Percentiles rank a stretch among this genome's conserved stretches.
These are phyloP conservation scores for Curvularia verruculosa DNA, from an alignment of 2,329 filamentous ascomycete species.

Conservation along the genomic window DNA sequence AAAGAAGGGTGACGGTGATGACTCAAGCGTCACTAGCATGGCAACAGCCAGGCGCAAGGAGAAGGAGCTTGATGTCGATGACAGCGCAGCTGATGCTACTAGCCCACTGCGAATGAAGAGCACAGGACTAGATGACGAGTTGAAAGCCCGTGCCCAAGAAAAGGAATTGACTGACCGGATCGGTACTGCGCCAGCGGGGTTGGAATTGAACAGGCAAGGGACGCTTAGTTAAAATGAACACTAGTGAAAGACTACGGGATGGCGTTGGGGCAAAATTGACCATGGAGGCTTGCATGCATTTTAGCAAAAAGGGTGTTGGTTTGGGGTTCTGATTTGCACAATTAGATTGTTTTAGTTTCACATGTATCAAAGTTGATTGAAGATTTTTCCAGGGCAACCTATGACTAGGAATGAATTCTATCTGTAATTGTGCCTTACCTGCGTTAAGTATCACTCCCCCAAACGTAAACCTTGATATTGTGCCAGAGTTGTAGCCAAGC, in stretches of 20 bases:
- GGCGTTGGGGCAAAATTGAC: not conserved
- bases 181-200: constrained; percentile 39
- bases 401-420: not conserved
- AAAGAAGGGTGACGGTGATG: constrained; percentile 33
- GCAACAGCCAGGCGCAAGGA: constrained; percentile 32
- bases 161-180: constrained; percentile 27
- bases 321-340: not conserved
- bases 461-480: not conserved
- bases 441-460: not conserved
- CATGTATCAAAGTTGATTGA: not conserved
- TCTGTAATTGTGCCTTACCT: not conserved
- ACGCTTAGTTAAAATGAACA: constrained; percentile 21
- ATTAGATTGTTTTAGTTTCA: not conserved
- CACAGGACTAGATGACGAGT: constrained; percentile 35
- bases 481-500: not conserved
- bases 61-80: constrained; percentile 50
- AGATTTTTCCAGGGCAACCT: not conserved
- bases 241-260: not conserved
- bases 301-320: not conserved
- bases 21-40: constrained; percentile 33
- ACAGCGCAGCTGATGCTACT: constrained; percentile 50
- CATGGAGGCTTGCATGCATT: not conserved
- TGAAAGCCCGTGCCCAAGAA: constrained; percentile 28
- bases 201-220: constrained; percentile 36
- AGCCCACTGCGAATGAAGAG: constrained; percentile 42